A percentile compares a stretch with the other conserved stretches of the same genome.
Evolutionary conservation across 805 yeast genomes (phyloP).

Genomic region (Metschnikowia hibisci): DNA sequence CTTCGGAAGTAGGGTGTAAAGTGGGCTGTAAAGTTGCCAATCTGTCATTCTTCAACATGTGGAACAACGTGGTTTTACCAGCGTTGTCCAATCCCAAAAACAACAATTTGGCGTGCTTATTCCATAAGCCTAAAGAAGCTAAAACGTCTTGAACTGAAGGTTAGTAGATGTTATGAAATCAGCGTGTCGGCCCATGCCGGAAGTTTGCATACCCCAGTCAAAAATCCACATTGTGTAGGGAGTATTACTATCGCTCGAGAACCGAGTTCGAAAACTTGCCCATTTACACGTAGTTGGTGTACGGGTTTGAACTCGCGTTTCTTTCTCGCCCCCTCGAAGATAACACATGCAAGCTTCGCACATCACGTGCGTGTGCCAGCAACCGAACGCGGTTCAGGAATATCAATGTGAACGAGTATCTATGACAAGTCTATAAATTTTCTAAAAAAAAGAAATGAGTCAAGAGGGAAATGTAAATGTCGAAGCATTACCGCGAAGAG

Average conservation of each 20-base stretch:
- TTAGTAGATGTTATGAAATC: constrained; percentile 16
- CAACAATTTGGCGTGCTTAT: constrained; percentile 45
- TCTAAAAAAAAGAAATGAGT: too few relatives aligned
- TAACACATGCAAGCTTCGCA: not conserved
- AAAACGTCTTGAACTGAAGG: constrained; percentile 42
- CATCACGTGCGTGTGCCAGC: not conserved
- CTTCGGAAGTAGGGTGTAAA: constrained; percentile 97
- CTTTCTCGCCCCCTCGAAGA: not conserved
- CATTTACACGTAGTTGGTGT: constrained; percentile 5
- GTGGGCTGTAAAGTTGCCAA: constrained; percentile 97
- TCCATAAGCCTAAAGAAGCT: constrained; percentile 46
- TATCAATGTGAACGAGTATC: not conserved
- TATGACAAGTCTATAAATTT: not conserved
- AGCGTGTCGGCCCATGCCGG: not conserved
- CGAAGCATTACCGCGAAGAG: constrained; percentile 15
- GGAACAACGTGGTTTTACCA: constrained; percentile 45
- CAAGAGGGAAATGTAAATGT: constrained; percentile 13
- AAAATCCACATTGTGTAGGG: constrained; percentile 32
- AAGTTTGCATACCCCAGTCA: constrained; percentile 35
- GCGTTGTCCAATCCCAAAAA: constrained; percentile 47
- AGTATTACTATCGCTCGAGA: constrained; percentile 3
- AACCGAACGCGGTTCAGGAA: not conserved
- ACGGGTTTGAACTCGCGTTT: constrained; percentile 5
- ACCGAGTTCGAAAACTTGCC: constrained; percentile 8
- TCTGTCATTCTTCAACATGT: constrained; percentile 77